Evolutionary conservation across 441 rosid genomes (phyloP), one percentile per base, ranked within the genome.

Genomic region (Erodium texanum): DNA sequence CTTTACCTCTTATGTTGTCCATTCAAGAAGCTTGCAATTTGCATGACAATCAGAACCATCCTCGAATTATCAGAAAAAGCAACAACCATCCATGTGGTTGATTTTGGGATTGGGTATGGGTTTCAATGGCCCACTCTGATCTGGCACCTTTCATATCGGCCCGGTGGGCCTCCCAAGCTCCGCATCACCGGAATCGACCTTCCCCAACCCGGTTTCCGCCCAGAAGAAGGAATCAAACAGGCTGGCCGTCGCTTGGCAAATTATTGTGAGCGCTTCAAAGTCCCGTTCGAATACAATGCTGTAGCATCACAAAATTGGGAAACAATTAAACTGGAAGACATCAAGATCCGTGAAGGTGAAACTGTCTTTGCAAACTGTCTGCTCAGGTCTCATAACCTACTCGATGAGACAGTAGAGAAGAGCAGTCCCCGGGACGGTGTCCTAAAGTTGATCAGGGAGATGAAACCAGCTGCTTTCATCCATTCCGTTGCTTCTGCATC

Each of bases 81-180:
- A 23, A n/a, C 74, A 2, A 81, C 80, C 48, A 86, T 89, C 72
- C 96, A 89, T 68, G 77, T 92, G 19, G 70, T 92, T 10, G 94
- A 92, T 78, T 92, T 92, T 10, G 96, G 96, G 66, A 86, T 89
- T 62, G 63, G 67, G 10, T 87, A 84, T 62, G 96, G 97, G 62
- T 92, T 87, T 72, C 94, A 89, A 3, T 92, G 96, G 96, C 96
- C 97, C 7, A 66, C 78, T 67, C 88, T 92, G 68, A 87, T 92
- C 64, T 90, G 89, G 62, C 34, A 52, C 58, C 77, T 85, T 58
- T 27, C 63, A 58, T 58, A 58, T 29, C 19, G 63, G 5, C 19
- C 14, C 8, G 63, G 27, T 22, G 29, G 63, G 12, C 63, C 63
- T 58, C 63, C 63, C 63, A 58, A 58, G 63, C 63, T 58, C 7